Evolutionary conservation across 495 filamentous ascomycete species (phyloP), one percentile per base, ranked within the genome.

Genomic region (Talaromyces ruber): DNA sequence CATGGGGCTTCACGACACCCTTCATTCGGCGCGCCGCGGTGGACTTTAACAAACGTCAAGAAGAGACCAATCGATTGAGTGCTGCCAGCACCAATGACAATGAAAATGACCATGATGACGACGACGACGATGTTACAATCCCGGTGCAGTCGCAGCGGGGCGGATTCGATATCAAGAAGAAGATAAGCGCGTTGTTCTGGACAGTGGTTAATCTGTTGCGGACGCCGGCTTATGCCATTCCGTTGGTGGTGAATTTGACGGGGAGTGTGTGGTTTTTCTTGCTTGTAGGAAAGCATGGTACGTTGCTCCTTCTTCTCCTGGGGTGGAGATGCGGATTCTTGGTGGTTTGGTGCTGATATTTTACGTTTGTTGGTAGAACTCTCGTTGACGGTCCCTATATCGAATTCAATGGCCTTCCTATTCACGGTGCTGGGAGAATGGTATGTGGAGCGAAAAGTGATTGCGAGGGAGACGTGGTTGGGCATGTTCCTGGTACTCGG

Each of bases 201-300:
- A 91, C 85, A 14, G 88, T 93, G 16, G 64, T 85, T 7, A 94
- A 96, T 71, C 73, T 97, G 66, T 74, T 98, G 11, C 76, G 82
- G 52, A 92, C 88, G 61, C 92, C 92, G 53, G 82, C 82, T 26
- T 98, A 98, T 73, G 88, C 91, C 11, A 70, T 96, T 37, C 93
- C 93, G 26, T 70, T 98, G 66, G 74, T 96, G 57, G 78, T 97
- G 28, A 98, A 98, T 68, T 72, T 97, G 66, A 97, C 94, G 34
- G 94, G 94, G 62, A 96, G 91, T 68, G 81, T 98, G 64, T 98
- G 94, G 94, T 98, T 98, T 68, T 98, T 98, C 69, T 71, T 97
- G 66, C 76, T 98, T 64, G 90, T 98, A 78, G 94, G 94, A 60
- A 83, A 92, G 73, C 91, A 93, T 65, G 91, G 92, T 94, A 74